These are phyloP conservation scores for Lentinula boryana DNA, from an alignment of 768 basidiomycete species.

Conservation along the genomic window DNA sequence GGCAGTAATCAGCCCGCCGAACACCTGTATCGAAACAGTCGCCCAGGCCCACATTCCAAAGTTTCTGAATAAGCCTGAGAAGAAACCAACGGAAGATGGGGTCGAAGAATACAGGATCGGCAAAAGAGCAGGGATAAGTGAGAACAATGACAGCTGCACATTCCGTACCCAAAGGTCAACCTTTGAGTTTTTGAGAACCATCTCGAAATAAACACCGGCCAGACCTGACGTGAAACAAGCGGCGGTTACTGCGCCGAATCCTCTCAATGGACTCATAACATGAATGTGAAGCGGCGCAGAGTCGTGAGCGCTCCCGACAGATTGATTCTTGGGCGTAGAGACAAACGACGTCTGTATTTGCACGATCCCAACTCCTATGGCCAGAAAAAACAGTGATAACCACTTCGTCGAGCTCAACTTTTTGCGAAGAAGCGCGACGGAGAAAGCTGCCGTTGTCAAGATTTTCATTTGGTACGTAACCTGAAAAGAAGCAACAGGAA, in stretches of 20 bases:
- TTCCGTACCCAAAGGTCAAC: slow-evolving; percentile 90
- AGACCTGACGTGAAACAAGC: slow-evolving; percentile 90
- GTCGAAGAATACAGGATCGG: slow-evolving; percentile 60
- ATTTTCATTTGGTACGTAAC: slow-evolving; percentile 99
- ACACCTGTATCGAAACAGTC: slow-evolving; percentile 83
- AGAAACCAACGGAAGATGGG: slow-evolving; percentile 40
- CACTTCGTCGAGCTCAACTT: slow-evolving; percentile 73
- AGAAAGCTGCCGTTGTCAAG: slow-evolving; percentile 91
- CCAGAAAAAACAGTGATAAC: slow-evolving; percentile 82
- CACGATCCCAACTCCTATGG: slow-evolving; percentile 89
- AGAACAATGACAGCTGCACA: slow-evolving; percentile 84
- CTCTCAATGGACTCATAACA: slow-evolving; percentile 77
- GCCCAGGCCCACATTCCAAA: slow-evolving; percentile 97
- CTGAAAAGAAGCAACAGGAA: slow-evolving; percentile 96
- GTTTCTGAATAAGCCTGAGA: slow-evolving; percentile 67
- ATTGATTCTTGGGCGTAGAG: slow-evolving; percentile 21
- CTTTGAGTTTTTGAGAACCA: slow-evolving; percentile 81
- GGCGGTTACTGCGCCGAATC: slow-evolving; percentile 76
- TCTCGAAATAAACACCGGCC: slow-evolving; percentile 92
- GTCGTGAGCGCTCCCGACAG: slow-evolving; percentile 67
- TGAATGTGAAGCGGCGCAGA: slow-evolving; percentile 53
- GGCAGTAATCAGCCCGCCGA: slow-evolving; percentile 91
- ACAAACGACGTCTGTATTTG: slow-evolving; percentile 74
- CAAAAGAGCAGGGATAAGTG: slow-evolving; percentile 81
- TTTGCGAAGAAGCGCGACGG: slow-evolving; percentile 76